Evolutionary conservation across 345 rosid genomes (phyloP), one percentile per base, ranked within the genome.

Genomic region (Heritiera fomes): DNA sequence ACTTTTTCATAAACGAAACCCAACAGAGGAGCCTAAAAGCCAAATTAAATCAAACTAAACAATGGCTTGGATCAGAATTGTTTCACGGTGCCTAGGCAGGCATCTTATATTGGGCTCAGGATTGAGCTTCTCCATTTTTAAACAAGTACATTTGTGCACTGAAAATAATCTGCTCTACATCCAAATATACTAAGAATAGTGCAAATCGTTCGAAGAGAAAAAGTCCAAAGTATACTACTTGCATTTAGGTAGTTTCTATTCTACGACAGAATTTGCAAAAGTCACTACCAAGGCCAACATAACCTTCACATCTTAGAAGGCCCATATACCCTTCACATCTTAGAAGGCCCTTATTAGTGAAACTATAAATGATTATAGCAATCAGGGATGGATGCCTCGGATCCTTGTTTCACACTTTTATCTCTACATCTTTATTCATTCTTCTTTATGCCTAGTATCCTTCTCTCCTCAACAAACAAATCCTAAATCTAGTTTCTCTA

Each of bases 111-210:
- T 23, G 4, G n/a, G 75, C 40, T 71, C 23, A 30, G 59, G 18
- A 49, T 50, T 28, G 45, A 50, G 60, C 43, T 71, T 71, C 23
- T 71, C 34, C 73, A 46, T 69, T 23, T 23, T 20, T 49, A 71
- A 30, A 50, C 23, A 30, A 68, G 73, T 68, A 20, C 55, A 49
- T 50, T 14, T 69, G 14, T 71, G 45, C 55, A 4, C 1, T 28
- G 60, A 71, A 45, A 30, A 71, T 50, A 30, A 8, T 20, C 75
- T 49, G 50, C 75, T 50, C 41, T 49, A 32, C 75, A 71, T 15
- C 59, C 9, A 71, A 52, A 72, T 34, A 72, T 5, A 52, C 45
- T 53, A 52, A 52, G 32, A 52, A 8, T 71, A 50, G 56, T 4
- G 75, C 28, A 71, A 7, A 15, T 32, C 61, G 32, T 17, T 50